Percentiles rank a stretch among this genome's conserved stretches.
Evolutionary conservation across 2,329 filamentous ascomycete genomes (phyloP).

Genomic region (Arthroderma uncinatum): DNA sequence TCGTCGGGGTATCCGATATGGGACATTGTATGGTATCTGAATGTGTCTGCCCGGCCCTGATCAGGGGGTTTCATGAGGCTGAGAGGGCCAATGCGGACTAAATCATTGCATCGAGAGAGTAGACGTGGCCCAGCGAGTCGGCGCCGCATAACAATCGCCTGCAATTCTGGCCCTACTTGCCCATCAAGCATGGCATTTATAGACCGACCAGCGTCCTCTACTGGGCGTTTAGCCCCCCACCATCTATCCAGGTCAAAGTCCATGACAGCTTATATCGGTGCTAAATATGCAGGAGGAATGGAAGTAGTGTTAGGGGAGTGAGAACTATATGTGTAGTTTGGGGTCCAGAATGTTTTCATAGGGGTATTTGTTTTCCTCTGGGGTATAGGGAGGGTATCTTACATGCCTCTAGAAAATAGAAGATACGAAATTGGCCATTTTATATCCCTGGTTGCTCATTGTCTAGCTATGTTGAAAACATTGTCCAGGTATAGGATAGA

Average conservation of each 20-base stretch:
- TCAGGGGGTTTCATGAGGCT: not conserved
- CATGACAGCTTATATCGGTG: not conserved
- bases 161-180: not conserved
- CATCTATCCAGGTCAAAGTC: not conserved
- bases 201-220: not conserved
- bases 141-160: not conserved
- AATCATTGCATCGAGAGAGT: slow-evolving; percentile 1
- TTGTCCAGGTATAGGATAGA: no score
- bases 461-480: no score
- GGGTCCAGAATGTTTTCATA: no score
- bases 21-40: not conserved
- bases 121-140: not conserved
- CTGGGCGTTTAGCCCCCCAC: not conserved
- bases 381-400: no score
- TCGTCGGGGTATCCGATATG: not conserved
- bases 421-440: no score
- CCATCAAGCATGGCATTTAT: not conserved
- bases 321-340: no score
- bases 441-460: no score
- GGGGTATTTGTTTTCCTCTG: no score
- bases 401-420: no score
- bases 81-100: not conserved
- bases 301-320: no score
- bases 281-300: not conserved
- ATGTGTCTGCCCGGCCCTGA: not conserved